Conservation (phyloP, 257 asterid species). For the Paraleonurus japonicus region DNA sequence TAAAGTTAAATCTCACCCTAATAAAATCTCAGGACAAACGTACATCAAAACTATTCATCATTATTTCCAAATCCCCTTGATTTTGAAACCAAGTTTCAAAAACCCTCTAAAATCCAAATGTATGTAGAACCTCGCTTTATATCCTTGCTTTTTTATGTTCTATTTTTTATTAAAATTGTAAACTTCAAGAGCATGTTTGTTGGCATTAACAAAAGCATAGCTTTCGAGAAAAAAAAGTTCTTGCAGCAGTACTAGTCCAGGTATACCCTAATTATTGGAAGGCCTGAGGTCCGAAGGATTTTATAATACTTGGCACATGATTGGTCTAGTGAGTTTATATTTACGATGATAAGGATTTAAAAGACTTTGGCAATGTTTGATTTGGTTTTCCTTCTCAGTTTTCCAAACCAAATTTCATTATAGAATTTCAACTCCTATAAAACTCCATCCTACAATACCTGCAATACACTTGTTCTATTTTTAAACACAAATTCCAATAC, state of each 20-base stretch:
- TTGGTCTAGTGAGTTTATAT: not conserved
- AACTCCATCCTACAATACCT: no score
- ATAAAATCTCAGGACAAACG: not conserved
- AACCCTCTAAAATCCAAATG: no score
- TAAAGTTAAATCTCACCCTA: not conserved
- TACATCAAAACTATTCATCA: not conserved
- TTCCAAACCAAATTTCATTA: no score
- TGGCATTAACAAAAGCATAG: not conserved
- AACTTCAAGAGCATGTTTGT: not conserved
- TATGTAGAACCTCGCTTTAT: not conserved
- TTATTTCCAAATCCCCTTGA: not conserved
- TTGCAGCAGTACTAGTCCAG: not conserved
- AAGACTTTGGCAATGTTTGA: not conserved
- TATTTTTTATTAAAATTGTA: not conserved
- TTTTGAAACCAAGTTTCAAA: not conserved
- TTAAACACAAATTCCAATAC: no score
- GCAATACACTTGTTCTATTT: no score
- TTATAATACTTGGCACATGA: not conserved
- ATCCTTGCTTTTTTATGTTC: not conserved
- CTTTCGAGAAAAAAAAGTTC: not conserved
- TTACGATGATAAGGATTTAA: not conserved
- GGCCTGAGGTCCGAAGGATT: not conserved
- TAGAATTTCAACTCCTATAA: no score
- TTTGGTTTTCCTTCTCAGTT: not conserved
- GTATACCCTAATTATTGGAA: not conserved